phyloP scores from a whole-genome alignment of 129 eudicot species.

The Tanacetum coccineum region DNA sequence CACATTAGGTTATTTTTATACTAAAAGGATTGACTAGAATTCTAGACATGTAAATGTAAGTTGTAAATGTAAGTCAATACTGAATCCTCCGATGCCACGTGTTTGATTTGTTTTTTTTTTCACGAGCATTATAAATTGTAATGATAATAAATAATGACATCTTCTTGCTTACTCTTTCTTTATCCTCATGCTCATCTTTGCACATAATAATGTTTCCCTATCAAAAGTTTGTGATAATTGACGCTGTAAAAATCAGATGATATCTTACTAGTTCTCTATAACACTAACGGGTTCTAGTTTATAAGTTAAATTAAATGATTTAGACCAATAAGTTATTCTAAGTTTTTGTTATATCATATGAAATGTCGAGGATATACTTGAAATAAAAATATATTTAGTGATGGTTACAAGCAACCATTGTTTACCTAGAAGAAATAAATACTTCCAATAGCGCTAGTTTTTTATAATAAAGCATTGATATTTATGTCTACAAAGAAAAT shows the following conservation, averaged over 20 bases:
- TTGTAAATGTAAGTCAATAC: conserved; percentile 10
- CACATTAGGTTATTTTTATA: background rate
- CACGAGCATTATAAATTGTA: background rate
- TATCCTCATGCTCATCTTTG: background rate
- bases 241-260: too few species aligned
- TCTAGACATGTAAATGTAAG: background rate
- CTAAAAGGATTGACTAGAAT: background rate
- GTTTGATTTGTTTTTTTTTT: background rate
- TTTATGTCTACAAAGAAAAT: too few species aligned
- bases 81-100: conserved; percentile 18
- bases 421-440: too few species aligned
- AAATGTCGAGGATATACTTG: too few species aligned
- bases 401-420: too few species aligned
- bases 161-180: conserved; percentile 15
- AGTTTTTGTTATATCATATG: too few species aligned
- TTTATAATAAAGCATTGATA: too few species aligned
- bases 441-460: too few species aligned
- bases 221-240: background rate
- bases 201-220: conserved; percentile 5
- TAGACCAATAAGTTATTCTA: too few species aligned
- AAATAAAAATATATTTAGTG: too few species aligned
- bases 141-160: conserved; percentile 11
- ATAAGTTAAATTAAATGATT: too few species aligned
- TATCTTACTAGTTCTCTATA: background rate
- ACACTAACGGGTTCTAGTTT: background rate